Evolutionary conservation across 108 stramenopile species (phyloP).

Genomic region (Cafeteria roenbergensis): DNA sequence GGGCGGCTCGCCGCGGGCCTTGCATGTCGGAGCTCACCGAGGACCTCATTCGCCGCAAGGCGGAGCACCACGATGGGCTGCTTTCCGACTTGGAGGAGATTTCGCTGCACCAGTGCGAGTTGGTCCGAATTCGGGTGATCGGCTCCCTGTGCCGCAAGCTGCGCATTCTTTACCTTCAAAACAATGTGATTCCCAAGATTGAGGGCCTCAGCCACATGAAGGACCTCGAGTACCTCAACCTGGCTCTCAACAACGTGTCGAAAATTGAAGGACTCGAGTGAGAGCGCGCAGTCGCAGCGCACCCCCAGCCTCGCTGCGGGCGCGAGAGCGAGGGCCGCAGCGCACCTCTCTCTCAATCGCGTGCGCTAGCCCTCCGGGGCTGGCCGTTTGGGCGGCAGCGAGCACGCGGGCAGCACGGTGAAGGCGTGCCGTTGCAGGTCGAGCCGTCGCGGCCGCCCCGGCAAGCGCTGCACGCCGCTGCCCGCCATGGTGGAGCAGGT

Average conservation of each 20-base stretch:
- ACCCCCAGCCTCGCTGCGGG: too few species aligned
- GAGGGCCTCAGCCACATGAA: constrained; percentile 60
- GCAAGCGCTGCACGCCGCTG: too few species aligned
- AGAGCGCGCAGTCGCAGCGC: too few species aligned
- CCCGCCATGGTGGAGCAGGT: too few species aligned
- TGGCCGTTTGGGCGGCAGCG: too few species aligned
- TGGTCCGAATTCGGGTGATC: constrained; percentile 58
- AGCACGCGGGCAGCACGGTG: too few species aligned
- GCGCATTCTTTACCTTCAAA: constrained; percentile 69
- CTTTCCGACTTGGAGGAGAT: constrained; percentile 66
- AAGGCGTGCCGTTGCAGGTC: too few species aligned
- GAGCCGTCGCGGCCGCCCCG: too few species aligned
- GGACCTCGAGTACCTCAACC: constrained; percentile 66
- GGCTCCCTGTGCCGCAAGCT: constrained; percentile 58
- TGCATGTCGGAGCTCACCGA: constrained; percentile 40
- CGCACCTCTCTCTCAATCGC: too few species aligned
- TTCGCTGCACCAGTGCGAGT: constrained; percentile 72
- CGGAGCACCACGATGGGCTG: constrained; percentile 57
- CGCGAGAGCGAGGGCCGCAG: too few species aligned
- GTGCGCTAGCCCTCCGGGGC: too few species aligned
- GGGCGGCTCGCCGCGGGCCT: too few species aligned
- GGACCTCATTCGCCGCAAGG: constrained; percentile 36
- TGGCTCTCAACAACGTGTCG: constrained; percentile 68
- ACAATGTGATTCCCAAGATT: constrained; percentile 62
- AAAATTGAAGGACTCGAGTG: constrained; percentile 44